Conservation (phyloP, 768 basidiomycete genomes). For the Lactarius akahatsu region DNA sequence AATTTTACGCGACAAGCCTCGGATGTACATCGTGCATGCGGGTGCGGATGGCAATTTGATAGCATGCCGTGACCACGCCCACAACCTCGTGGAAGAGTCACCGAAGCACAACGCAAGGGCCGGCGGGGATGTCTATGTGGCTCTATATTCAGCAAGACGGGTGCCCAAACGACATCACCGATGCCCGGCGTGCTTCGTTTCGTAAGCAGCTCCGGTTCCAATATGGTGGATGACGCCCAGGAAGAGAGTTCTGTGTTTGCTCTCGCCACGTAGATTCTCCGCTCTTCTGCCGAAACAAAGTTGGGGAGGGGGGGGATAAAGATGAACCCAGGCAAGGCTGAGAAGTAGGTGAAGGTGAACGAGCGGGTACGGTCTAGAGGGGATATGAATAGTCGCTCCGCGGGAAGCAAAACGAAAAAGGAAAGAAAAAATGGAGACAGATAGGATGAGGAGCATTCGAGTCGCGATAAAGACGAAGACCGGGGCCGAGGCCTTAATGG, state of each 20-base stretch:
- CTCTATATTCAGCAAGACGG: slow-evolving; percentile 1
- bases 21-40: neutral
- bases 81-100: slow-evolving; percentile 4
- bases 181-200: slow-evolving; percentile 8
- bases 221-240: slow-evolving; percentile 1
- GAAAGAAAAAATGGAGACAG: neutral
- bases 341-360: neutral
- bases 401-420: slow-evolving; percentile 5
- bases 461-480: slow-evolving; percentile 11
- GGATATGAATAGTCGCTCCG: slow-evolving; percentile 12
- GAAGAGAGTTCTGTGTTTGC: neutral
- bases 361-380: neutral
- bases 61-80: slow-evolving; percentile 2
- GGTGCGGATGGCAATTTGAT: neutral
- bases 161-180: neutral
- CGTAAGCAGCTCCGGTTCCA: neutral
- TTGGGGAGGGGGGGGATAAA: too few species aligned
- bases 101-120: slow-evolving; percentile 3
- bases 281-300: slow-evolving; percentile 1
- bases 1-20: slow-evolving; percentile 9
- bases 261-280: slow-evolving; percentile 20
- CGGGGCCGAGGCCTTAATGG: slow-evolving; percentile 11
- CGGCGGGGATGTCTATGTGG: neutral
- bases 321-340: slow-evolving; percentile 1
- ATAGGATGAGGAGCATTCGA: neutral